phyloP scores from a whole-genome alignment of 2,329 filamentous ascomycete genomes.

The Capronia epimyces region DNA sequence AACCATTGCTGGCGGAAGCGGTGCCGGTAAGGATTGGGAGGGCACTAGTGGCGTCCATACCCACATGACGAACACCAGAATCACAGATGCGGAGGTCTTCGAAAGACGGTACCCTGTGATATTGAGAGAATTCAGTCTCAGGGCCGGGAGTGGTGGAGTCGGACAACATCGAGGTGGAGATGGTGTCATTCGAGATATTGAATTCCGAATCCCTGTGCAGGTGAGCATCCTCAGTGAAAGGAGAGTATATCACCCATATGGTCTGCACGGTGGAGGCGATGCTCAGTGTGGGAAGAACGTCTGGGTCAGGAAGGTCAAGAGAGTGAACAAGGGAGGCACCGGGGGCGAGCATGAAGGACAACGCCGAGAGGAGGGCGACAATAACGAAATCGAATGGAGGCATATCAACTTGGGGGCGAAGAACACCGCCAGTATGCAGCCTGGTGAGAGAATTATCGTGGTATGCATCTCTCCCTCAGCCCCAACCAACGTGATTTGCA shows the following conservation, averaged over 20 bases:
- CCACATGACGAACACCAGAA: slow-evolving; percentile 84
- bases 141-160: slow-evolving; percentile 58
- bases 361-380: slow-evolving; percentile 38
- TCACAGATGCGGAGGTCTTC: slow-evolving; percentile 77
- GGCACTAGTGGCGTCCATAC: slow-evolving; percentile 73
- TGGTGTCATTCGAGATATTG: slow-evolving; percentile 74
- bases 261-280: slow-evolving; percentile 75
- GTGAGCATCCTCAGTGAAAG: slow-evolving; percentile 74
- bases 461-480: slow-evolving; percentile 47
- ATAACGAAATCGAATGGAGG: slow-evolving; percentile 42
- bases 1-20: slow-evolving; percentile 75
- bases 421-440: slow-evolving; percentile 56
- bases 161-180: slow-evolving; percentile 68
- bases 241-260: slow-evolving; percentile 71
- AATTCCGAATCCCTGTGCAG: slow-evolving; percentile 75
- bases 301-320: slow-evolving; percentile 71
- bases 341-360: slow-evolving; percentile 45
- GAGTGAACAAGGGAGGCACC: slow-evolving; percentile 35
- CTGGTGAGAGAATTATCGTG: slow-evolving; percentile 57
- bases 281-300: slow-evolving; percentile 75
- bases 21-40: slow-evolving; percentile 69
- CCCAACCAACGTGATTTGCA: not conserved
- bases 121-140: slow-evolving; percentile 64
- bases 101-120: slow-evolving; percentile 75
- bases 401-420: slow-evolving; percentile 58